Base-by-base conservation (phyloP, 176 grass and related monocot genomes). In the Cenchrus fungigraminus region DNA sequence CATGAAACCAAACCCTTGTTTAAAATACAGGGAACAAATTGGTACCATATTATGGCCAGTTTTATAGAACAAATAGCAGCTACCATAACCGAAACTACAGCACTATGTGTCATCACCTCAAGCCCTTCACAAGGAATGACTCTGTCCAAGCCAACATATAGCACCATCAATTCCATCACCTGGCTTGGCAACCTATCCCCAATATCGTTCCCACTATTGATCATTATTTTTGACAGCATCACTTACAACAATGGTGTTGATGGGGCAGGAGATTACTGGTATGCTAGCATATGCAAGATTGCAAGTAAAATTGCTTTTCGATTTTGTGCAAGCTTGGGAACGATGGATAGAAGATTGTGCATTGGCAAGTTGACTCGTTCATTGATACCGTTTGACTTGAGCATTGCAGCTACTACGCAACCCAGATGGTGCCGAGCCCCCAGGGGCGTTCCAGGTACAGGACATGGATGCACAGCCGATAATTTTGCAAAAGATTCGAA, bases 91-190 rank as follows among this genome's bases (percentile, higher is more conserved):
- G 50, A 72, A 72, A 13, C 20, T 50, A 29, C 70, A 51, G n/a
- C 5, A 31, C 61, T 50, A 72, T 50, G 5, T 14, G 45, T 73
- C 46, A 61, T 61, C 58, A 61, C 8, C 58, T 61, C 58, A 61
- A 61, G n/a, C 20, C 11, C 17, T 57, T 57, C 17, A 11, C n/a
- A 25, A 22, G 20, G 58, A 22, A 11, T 11, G 58, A 8, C 58
- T 61, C 58, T 61, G 58, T 61, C 58, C 58, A 61, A 61, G 7
- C 58, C n/a, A 73, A 71, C 45, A 3, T 29, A 73, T 73, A 73
- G 22, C 22, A 73, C 69, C 20, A 72, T 72, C 44, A 4, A 51
- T 49, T 7, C 19, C 10, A 2, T 17, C 19, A 46, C 9, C 68
- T 9, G 22, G n/a, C n/a, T 51, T 45, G 6, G 4, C 50, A 28